These are phyloP conservation scores for Leishmania guyanensis DNA, from an alignment of 208 protist species.

Conservation along the genomic window DNA sequence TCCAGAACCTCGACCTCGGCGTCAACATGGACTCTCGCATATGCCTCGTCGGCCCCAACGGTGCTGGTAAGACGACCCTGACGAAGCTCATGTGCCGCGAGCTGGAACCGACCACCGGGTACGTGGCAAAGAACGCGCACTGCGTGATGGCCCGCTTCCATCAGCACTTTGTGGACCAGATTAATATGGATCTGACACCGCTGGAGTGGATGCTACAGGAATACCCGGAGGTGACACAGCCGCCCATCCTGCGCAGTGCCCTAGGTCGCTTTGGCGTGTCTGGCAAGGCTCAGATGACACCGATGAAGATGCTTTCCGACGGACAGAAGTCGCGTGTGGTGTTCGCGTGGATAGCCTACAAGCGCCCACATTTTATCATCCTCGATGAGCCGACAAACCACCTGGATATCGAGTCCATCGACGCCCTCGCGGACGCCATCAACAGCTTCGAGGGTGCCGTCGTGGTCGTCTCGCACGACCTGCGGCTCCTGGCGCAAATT, in stretches of 20 bases:
- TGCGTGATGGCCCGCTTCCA: constrained; percentile 94
- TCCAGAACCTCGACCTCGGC: constrained; percentile 92
- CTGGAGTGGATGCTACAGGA: constrained; percentile 95
- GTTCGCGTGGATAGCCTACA: constrained; percentile 94
- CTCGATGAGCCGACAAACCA: constrained; percentile 98
- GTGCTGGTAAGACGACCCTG: constrained; percentile 97
- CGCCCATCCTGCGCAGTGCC: constrained; percentile 89
- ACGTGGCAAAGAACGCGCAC: constrained; percentile 93
- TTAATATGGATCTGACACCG: constrained; percentile 92
- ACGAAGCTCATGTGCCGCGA: constrained; percentile 96
- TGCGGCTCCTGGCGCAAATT: constrained; percentile 95
- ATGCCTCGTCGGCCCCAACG: constrained; percentile 97
- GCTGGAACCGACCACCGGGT: constrained; percentile 86
- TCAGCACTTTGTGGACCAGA: constrained; percentile 97
- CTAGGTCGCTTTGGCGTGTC: constrained; percentile 95
- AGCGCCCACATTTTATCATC: constrained; percentile 96
- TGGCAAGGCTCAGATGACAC: constrained; percentile 87
- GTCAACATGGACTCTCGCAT: constrained; percentile 96
- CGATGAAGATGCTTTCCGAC: constrained; percentile 95
- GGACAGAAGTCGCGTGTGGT: constrained; percentile 98
- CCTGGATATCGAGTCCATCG: constrained; percentile 97
- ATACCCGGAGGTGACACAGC: constrained; percentile 90
- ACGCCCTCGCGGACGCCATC: constrained; percentile 94
- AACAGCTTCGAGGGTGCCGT: constrained; percentile 94
- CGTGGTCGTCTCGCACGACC: constrained; percentile 97